phyloP scores from a whole-genome alignment of 352 stramenopile species.

The Phytophthora hybrid region DNA sequence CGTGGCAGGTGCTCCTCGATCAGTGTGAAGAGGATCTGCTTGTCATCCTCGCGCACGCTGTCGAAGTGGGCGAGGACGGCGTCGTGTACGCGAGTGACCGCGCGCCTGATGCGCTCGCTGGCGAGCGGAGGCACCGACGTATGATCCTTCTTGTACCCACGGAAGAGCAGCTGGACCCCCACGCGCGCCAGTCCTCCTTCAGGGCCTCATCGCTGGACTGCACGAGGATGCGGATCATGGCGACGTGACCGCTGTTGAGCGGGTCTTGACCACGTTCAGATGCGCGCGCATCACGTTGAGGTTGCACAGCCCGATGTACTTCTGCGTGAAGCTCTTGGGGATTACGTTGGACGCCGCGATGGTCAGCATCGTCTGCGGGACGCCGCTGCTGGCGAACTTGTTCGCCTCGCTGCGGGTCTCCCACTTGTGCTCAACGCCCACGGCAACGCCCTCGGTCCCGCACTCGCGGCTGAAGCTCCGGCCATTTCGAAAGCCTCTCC shows the following conservation, averaged over 20 bases:
- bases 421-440: conserved; percentile 88
- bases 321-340: conserved; percentile 83
- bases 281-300: conserved; percentile 96
- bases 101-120: conserved; percentile 95
- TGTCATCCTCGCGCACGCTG: conserved; percentile 86
- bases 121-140: conserved; percentile 89
- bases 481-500: no score
- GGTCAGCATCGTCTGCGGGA: conserved; percentile 87
- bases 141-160: conserved; percentile 94
- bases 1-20: conserved; percentile 94
- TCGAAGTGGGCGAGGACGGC: conserved; percentile 93
- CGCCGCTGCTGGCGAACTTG: conserved; percentile 64
- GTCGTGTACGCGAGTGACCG: conserved; percentile 97
- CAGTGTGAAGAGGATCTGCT: conserved; percentile 82
- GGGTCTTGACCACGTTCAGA: conserved; percentile 94
- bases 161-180: conserved; percentile 97
- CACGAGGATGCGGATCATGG: conserved; percentile 87
- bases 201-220: conserved; percentile 65
- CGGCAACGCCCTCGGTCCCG: conserved; percentile 75
- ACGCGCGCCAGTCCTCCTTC: conserved; percentile 83
- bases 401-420: conserved; percentile 84
- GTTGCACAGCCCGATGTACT: conserved; percentile 93
- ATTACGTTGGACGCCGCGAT: conserved; percentile 87
- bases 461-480: conserved; percentile 59
- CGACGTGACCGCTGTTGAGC: conserved; percentile 63